Conservation (phyloP, 2,329 filamentous ascomycete genomes). For the Cladophialophora immunda region DNA sequence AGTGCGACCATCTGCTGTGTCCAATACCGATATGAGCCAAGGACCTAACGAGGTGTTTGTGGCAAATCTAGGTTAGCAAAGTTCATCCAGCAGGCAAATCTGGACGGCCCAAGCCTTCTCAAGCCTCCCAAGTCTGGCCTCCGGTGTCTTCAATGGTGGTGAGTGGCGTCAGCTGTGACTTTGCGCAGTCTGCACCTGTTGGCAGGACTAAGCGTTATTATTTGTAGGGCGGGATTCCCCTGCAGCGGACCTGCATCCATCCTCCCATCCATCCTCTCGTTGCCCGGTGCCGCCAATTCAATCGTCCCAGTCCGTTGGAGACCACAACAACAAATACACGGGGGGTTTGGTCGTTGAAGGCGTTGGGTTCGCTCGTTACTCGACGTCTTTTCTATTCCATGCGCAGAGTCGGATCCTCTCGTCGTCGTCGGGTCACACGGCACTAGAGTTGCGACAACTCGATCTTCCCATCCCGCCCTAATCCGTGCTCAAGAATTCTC, state of each 20-base stretch:
- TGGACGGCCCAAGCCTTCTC: background rate
- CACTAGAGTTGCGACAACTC: conserved; percentile 1
- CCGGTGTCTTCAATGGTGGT: background rate
- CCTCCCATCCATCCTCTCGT: conserved; percentile 1
- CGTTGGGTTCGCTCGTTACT: background rate
- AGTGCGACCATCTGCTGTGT: background rate
- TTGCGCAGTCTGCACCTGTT: background rate
- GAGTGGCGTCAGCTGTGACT: conserved; percentile 2
- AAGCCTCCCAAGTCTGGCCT: background rate
- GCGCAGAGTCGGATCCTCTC: background rate
- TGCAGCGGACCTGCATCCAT: background rate
- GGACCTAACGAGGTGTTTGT: background rate
- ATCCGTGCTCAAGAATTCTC: background rate
- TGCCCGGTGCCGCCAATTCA: background rate
- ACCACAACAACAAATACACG: background rate
- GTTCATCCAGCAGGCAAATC: background rate
- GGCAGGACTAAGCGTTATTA: background rate
- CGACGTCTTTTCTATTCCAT: background rate
- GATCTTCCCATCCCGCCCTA: background rate
- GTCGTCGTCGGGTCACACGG: background rate
- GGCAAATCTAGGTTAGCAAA: background rate
- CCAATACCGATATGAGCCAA: background rate
- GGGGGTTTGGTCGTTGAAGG: background rate
- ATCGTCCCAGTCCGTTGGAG: background rate
- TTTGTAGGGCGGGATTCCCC: conserved; percentile 2